Evolutionary conservation across 2,329 filamentous ascomycete species (phyloP), one percentile per base, ranked within the genome.

Genomic region (Colletotrichum sp.): DNA sequence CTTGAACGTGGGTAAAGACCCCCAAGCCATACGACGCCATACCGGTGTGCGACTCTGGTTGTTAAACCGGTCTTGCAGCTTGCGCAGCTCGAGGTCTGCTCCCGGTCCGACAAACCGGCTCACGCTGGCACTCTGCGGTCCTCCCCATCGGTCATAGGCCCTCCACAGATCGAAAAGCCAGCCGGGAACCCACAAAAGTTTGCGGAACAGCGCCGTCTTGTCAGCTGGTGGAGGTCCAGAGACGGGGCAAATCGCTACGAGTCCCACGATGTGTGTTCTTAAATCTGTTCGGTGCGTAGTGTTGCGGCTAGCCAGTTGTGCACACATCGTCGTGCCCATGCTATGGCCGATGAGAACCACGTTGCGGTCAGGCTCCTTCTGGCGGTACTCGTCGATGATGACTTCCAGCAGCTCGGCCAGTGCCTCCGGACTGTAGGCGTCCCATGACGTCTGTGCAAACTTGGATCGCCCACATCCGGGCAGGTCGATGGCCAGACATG

Each of bases 261-360:
- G 82, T 1, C 95, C 96, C 62, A 92, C 85, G n/a, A 97, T 89
- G 80, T 94, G 87, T 12, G 92, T 84, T 36, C 90, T 87, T n/a
- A 95, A 80, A 2, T 86, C 82, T 30, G 87, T 86, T 26, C 84
- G 86, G 74, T 92, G 86, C 2, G 89, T 84, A 3, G 76, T 81
- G 79, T 83, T 87, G 75, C 76, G 85, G 78, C 77, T 89, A 12
- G 95, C 93, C 67, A 98, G 86, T 18, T 93, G 86, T 30, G 94
- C 93, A 7, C 93, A 92, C 24, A 98, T 86, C 4, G 94, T 94
- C 74, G 94, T 96, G 8, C 97, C 97, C 91, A 98, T 94, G 82
- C 95, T 98, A 81, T 99, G 97, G 2, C 93, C 95, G 74, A 98
- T 91, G 34, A 98, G 84, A 24, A 98, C 90, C 16, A 98, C 90